These are phyloP conservation scores for Phialophora expanda DNA, from an alignment of 2,329 filamentous ascomycete genomes.

Conservation along the genomic window DNA sequence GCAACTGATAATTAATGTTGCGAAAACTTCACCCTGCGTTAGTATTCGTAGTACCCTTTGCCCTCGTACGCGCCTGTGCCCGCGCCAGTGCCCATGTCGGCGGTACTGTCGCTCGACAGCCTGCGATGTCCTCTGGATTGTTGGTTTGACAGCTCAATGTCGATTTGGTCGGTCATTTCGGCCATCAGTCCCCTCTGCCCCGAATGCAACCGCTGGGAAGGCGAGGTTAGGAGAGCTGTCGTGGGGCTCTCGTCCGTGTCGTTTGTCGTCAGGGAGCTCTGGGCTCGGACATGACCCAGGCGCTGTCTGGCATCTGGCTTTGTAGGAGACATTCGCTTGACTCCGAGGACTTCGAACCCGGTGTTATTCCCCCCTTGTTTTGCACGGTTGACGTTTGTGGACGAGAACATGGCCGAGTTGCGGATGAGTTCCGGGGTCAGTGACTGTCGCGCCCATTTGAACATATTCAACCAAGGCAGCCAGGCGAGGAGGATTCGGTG, in stretches of 20 bases:
- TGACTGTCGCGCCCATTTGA: constrained; percentile 21
- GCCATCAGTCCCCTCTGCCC: background rate
- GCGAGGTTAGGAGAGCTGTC: background rate
- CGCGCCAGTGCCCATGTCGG: background rate
- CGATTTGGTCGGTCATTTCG: background rate
- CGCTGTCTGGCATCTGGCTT: background rate
- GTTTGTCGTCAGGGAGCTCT: background rate
- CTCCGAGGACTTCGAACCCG: background rate
- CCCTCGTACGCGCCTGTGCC: background rate
- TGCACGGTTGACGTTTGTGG: background rate
- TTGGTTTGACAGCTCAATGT: background rate
- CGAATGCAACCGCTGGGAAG: background rate
- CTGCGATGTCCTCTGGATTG: background rate
- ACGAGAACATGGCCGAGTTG: background rate
- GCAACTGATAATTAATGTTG: background rate
- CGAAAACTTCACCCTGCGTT: background rate
- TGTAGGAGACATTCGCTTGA: background rate
- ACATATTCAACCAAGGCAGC: constrained; percentile 25
- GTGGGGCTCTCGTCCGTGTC: background rate
- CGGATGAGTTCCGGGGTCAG: constrained; percentile 1
- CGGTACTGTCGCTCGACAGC: background rate
- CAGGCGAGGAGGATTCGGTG: constrained; percentile 26
- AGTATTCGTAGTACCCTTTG: background rate
- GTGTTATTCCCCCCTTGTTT: background rate
- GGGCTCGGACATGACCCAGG: background rate